A percentile compares a stretch with the other conserved stretches of the same genome.
phyloP scores from a whole-genome alignment of 75 land plant species.

The Larix kaempferi region DNA sequence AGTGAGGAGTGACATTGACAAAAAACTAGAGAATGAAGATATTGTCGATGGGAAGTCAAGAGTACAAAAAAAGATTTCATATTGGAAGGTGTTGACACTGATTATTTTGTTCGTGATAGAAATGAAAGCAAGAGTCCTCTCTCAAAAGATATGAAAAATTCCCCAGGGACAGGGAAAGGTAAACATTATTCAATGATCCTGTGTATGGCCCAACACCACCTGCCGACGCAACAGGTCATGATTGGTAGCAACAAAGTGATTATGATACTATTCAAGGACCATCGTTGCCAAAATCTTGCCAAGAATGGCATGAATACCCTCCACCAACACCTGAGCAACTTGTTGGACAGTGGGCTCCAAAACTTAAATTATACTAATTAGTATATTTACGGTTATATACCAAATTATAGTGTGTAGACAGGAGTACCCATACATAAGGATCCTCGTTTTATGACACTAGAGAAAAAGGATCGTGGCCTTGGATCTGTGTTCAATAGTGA shows the following conservation, averaged over 20 bases:
- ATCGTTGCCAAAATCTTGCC: slow-evolving; percentile 54
- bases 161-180: slow-evolving; percentile 62
- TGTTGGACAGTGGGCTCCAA: slow-evolving; percentile 70
- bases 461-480: slow-evolving; percentile 93
- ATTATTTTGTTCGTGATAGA: no score
- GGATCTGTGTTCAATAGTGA: slow-evolving; percentile 98
- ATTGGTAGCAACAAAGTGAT: slow-evolving; percentile 72
- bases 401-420: slow-evolving; percentile 38
- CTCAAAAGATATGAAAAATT: slow-evolving; percentile 99
- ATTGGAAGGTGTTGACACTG: no score
- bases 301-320: slow-evolving; percentile 85
- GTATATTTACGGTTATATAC: slow-evolving; percentile 51
- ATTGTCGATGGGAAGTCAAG: slow-evolving; percentile 57
- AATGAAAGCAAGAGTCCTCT: no score
- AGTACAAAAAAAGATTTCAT: no score
- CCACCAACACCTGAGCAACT: slow-evolving; percentile 38
- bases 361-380: slow-evolving; percentile 71
- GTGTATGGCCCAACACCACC: slow-evolving; percentile 85
- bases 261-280: slow-evolving; percentile 81
- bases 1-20: slow-evolving; percentile 95
- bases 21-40: slow-evolving; percentile 77
- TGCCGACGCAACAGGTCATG: slow-evolving; percentile 42
- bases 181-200: slow-evolving; percentile 73
- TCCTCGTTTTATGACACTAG: slow-evolving; percentile 92
- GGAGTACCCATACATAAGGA: slow-evolving; percentile 34